Evolutionary conservation across 228 moss, liverwort and hornwort species (phyloP), one percentile per base, ranked within the genome.

Genomic region (Sphagnum magellanicum): DNA sequence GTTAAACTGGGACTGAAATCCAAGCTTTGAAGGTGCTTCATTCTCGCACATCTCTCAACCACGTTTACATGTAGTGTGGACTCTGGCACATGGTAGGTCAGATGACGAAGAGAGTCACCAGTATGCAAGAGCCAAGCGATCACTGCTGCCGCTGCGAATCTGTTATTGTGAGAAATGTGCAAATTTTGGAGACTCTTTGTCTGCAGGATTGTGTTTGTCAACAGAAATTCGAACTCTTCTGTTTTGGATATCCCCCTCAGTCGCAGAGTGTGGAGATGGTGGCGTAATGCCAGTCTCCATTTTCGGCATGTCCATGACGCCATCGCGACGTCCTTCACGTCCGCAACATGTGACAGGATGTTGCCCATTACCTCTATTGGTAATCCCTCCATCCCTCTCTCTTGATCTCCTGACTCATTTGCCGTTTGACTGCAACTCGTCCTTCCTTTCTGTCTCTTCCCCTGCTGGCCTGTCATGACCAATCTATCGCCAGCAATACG

Each of bases 41-140:
- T 80, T 72, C 81, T 84, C 65, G 84, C 87, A 61, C 91, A 91
- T 57, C 81, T 76, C 50, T 91, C 91, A 47, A 91, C 69, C 59
- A 91, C 75, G 61, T 89, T 84, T 16, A 87, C 79, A 67, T 77
- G 79, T 48, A 84, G 82, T 73, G 77, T 91, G 50, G 91, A 88
- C 65, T 82, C 32, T 32, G 32, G 80, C 64, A 91, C 75, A 82
- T 75, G 84, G 14, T 81, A 89, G 12, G 89, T 91, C 70, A 91
- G 70, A 68, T 75, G 79, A 13, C 91, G 87, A 51, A 91, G 82
- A 5, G 91, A 86, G 48, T 88, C 89, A 6, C 91, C 82, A 4
- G 91, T 89, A 79, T 89, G 86, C 91, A 91, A 79, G 48, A 91
- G 87, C 89, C 91, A 91, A 53, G 91, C 91, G 50, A 89, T 87